Evolutionary conservation across 768 basidiomycete species (phyloP).

Genomic region (Phylloporus scabripes): DNA sequence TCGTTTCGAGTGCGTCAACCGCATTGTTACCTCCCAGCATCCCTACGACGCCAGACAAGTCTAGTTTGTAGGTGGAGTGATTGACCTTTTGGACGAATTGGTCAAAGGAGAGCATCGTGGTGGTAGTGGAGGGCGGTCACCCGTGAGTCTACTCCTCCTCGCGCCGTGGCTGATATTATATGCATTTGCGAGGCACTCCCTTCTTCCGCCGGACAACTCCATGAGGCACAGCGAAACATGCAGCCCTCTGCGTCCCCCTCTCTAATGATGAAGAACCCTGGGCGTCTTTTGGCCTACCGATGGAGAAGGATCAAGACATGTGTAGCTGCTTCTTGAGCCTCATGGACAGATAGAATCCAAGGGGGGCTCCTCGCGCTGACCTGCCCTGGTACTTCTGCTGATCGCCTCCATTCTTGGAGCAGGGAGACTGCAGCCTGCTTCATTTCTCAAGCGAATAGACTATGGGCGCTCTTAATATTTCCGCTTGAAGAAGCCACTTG

Average conservation of each 20-base stretch:
- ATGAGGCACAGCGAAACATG: not conserved
- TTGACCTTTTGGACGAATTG: conserved; percentile 13
- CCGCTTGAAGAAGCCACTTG: not conserved
- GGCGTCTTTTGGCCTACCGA: not conserved
- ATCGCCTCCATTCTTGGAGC: not conserved
- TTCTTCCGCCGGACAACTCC: not conserved
- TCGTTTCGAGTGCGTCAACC: conserved; percentile 27
- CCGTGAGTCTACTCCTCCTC: not conserved
- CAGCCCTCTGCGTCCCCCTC: not conserved
- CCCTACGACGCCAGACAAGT: conserved; percentile 26
- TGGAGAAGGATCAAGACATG: not conserved
- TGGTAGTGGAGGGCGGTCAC: not conserved
- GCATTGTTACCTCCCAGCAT: conserved; percentile 33
- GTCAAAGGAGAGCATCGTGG: conserved; percentile 11
- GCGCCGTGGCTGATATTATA: conserved; percentile 6
- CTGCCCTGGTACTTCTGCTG: not conserved
- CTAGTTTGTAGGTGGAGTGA: conserved; percentile 16
- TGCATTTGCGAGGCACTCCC: not conserved
- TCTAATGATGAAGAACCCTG: not conserved
- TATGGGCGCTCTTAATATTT: not conserved
- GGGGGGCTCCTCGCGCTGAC: not conserved
- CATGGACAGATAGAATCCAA: not conserved
- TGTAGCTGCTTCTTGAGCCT: not conserved
- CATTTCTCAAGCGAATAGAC: not conserved
- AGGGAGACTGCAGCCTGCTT: not conserved